phyloP scores from a whole-genome alignment of 169 alveolate genomes.

The Cryptosporidium muris region DNA sequence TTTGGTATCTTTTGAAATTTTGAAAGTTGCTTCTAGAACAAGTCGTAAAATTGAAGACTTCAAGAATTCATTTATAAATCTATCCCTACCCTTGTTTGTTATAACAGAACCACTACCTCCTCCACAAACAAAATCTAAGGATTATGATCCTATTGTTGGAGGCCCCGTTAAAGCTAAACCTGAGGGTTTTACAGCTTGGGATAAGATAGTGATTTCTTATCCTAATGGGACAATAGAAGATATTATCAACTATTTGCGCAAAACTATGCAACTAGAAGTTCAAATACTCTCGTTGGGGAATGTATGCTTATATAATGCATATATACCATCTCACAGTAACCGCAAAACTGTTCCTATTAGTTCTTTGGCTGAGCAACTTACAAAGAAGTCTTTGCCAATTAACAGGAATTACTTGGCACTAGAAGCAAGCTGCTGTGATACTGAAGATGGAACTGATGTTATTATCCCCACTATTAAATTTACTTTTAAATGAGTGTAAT shows the following conservation, averaged over 20 bases:
- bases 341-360: constrained; percentile 79
- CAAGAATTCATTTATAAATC: constrained; percentile 94
- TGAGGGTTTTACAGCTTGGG: constrained; percentile 96
- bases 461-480: constrained; percentile 87
- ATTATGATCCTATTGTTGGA: constrained; percentile 91
- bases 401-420: constrained; percentile 82
- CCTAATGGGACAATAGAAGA: constrained; percentile 78
- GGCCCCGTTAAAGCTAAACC: constrained; percentile 96
- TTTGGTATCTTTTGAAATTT: constrained; percentile 89
- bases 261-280: constrained; percentile 83
- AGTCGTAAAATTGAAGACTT: constrained; percentile 76
- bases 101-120: constrained; percentile 92
- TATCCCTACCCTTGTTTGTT: constrained; percentile 92
- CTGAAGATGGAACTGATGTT: constrained; percentile 84
- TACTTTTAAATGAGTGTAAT: constrained; percentile 74
- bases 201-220: constrained; percentile 87
- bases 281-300: constrained; percentile 88
- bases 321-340: constrained; percentile 81
- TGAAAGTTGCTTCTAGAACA: constrained; percentile 81
- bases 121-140: constrained; percentile 82
- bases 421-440: constrained; percentile 88
- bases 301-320: constrained; percentile 88
- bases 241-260: constrained; percentile 74
- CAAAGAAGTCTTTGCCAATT: constrained; percentile 73
- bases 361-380: constrained; percentile 76